Evolutionary conservation across 169 alveolate genomes (phyloP).

Genomic region (Cryptosporidium parvum): DNA sequence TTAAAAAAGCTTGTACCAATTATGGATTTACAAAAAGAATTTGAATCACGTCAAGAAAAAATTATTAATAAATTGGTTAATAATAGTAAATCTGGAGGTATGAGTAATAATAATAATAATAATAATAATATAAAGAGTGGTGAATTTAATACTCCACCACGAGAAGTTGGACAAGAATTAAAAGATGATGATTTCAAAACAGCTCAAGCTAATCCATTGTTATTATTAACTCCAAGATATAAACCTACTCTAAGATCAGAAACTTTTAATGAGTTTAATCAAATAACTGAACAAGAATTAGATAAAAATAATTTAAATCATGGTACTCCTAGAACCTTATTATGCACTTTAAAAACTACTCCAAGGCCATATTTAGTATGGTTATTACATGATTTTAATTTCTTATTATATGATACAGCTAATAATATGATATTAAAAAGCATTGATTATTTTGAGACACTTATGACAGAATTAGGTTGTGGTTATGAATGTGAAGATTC

Average conservation of each 20-base stretch:
- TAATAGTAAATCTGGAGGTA: neutral
- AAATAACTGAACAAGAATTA: neutral
- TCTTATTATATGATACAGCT: constrained; percentile 49
- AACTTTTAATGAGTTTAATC: constrained; percentile 9
- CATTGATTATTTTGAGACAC: constrained; percentile 66
- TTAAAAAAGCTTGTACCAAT: constrained; percentile 12
- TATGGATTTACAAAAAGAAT: constrained; percentile 34
- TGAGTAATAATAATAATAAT: too few species aligned
- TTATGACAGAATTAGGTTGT: constrained; percentile 68
- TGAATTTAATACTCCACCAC: constrained; percentile 6
- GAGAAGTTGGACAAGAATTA: neutral
- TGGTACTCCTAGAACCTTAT: constrained; percentile 19
- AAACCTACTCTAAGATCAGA: constrained; percentile 48
- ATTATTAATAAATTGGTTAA: constrained; percentile 37
- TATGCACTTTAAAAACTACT: constrained; percentile 62
- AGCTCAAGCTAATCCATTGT: constrained; percentile 40
- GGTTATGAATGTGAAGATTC: constrained; percentile 60
- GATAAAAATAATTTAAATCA: neutral
- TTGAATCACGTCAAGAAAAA: constrained; percentile 37
- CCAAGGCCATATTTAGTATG: constrained; percentile 62
- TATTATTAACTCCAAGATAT: constrained; percentile 66
- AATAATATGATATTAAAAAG: constrained; percentile 59
- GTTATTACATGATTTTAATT: constrained; percentile 70
- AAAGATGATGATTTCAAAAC: constrained; percentile 1
- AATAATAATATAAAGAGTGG: neutral